Conservation (phyloP, 192 early-diverging fungal species). For the Backusella mclennaniae region DNA sequence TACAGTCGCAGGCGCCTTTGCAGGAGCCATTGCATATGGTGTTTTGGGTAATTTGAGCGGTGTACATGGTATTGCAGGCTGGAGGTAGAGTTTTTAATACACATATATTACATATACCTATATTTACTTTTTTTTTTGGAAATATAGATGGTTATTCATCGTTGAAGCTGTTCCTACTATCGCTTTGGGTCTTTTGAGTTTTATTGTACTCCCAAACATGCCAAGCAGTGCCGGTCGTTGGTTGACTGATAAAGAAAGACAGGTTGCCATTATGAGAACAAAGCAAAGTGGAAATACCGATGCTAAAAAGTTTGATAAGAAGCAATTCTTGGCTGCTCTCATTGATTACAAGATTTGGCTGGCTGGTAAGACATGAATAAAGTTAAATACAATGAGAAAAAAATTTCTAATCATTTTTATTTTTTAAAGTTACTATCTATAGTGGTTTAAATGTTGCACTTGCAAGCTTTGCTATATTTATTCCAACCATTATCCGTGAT, state of each 20-base stretch:
- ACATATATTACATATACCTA: neutral
- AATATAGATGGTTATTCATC: constrained; percentile 63
- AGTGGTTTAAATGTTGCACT: constrained; percentile 48
- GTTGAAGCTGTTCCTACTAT: constrained; percentile 68
- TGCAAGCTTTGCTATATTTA: constrained; percentile 49
- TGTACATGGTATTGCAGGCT: constrained; percentile 51
- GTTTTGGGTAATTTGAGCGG: constrained; percentile 50
- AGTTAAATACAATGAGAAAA: neutral
- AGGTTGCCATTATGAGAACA: constrained; percentile 37
- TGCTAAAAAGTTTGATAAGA: constrained; percentile 17
- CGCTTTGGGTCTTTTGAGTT: constrained; percentile 49
- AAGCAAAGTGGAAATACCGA: constrained; percentile 25
- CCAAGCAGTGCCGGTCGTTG: constrained; percentile 36
- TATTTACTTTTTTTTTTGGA: neutral
- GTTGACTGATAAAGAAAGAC: constrained; percentile 36
- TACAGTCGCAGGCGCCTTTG: constrained; percentile 74
- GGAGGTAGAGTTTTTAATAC: constrained; percentile 35
- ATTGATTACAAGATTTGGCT: constrained; percentile 34
- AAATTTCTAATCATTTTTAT: neutral
- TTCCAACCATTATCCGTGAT: constrained; percentile 46
- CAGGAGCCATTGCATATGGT: constrained; percentile 72
- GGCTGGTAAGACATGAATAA: constrained; percentile 11
- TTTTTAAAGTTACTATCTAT: constrained; percentile 25
- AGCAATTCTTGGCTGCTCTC: constrained; percentile 37
- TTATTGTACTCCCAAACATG: constrained; percentile 53